Evolutionary conservation across 176 grass and related monocot genomes (phyloP), one percentile per base, ranked within the genome.

Genomic region (Eragrostis nindensis): DNA sequence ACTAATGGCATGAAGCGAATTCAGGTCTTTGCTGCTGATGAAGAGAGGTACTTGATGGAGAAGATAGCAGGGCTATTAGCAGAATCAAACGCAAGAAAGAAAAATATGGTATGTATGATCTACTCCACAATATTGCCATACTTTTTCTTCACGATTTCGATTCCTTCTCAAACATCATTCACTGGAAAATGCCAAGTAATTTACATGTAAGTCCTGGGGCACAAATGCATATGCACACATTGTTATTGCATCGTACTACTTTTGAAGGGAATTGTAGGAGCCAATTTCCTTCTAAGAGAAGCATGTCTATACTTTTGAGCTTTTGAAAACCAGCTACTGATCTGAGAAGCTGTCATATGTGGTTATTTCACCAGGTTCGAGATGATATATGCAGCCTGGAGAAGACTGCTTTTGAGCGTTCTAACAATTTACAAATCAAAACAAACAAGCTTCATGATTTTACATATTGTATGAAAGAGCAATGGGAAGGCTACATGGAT

Each of bases 51-150:
- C 36, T 55, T 97, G 73, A 80, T 94, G 52, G 94, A 94, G 81
- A 94, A 90, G 82, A 79, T 97, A 79, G 79, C 91, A 75, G 70
- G 79, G 47, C 53, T 97, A 50, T 39, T 97, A 40, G 84, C 89
- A 74, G 78, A 87, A 85, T 93, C 94, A 81, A 97, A 82, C 83
- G 71, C 84, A n/a, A 89, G 89, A 91, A 97, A 91, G 84, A 97
- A 89, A 84, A 87, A 81, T 55, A 45, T 90, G 94, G 94, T 97
- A 97, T 78, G 36, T 14, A 47, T 61, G 49, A 59, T 68, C 52
- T n/a, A n/a, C n/a, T 67, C 40, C 53, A 19, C 11, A 86, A 61
- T 83, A 54, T 36, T 29, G 29, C 26, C 21, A 57, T 45, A 39
- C 3, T 15, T 54, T 73, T 85, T 38, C 16, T 63, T 71, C 49